Base-by-base conservation (phyloP, 2,329 filamentous ascomycete genomes). In the Nigrograna mackinnonii region DNA sequence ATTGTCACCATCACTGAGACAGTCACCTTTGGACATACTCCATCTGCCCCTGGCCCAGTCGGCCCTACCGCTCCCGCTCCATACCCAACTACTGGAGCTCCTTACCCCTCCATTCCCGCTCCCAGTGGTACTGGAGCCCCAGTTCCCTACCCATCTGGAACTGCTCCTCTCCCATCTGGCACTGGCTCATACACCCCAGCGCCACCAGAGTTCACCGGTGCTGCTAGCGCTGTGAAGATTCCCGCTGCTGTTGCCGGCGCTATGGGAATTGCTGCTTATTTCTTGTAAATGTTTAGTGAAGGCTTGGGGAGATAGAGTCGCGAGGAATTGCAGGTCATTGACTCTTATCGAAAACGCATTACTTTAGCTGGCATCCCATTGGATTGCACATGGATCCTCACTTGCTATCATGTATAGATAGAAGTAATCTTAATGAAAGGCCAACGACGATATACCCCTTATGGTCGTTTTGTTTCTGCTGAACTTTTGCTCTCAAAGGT, bases 1-100 rank as follows among this genome's bases (percentile, higher is more conserved):
- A 42, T 60, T 19, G 45, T 61, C 41, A 64, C 61, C 17, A 53
- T 64, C 37, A 67, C 63, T 41, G 42, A 52, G 54, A 64, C 60
- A 19, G 58, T 50, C 20, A 39, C 36, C 21, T 14, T 22, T n/a
- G 39, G 30, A 31, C 40, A 36, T 14, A 37, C 40, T 33, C 33
- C 33, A 16, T 22, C 35, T 19, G 35, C 21, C 2, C 37, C 37
- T n/a, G 22, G 37, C 14, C 11, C 13, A 7, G 22, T 21, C 4
- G 37, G 9, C n/a, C 37, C 37, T 9, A 31, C 37, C 18, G 38
- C 46, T 37, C 44, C 35, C 50, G 55, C 57, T 5, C 38, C 43
- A 21, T 39, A 49, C 39, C 49, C 58, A 32, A 52, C 55, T 12
- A 50, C 44, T 14, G 39, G 47, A 1, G 51, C 55, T 28, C 61